phyloP scores from a whole-genome alignment of 106 monocot species.

The Triglochin maritima region DNA sequence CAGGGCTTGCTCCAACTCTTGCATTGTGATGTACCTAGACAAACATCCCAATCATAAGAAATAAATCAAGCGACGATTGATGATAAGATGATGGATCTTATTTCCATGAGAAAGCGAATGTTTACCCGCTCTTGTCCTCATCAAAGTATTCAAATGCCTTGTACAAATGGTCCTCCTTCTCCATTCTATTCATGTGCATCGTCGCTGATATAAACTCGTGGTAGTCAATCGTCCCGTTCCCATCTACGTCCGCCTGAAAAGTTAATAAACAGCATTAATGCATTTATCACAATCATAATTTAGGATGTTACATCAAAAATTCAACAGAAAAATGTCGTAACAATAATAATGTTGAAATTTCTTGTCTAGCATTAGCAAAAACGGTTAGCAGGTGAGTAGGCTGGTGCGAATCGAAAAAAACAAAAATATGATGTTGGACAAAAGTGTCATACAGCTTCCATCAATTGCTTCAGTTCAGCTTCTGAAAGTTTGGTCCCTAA shows the following conservation, averaged over 20 bases:
- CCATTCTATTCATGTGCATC: conserved; percentile 77
- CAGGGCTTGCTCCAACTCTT: conserved; percentile 68
- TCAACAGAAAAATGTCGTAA: too few relatives aligned
- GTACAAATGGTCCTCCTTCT: conserved; percentile 58
- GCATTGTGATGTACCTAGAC: conserved; percentile 61
- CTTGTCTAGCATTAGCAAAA: too few relatives aligned
- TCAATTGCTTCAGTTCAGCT: conserved; percentile 53
- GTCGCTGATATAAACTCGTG: conserved; percentile 73
- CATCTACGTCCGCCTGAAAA: conserved; percentile 81
- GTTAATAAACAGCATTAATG: too few relatives aligned
- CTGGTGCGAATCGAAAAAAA: too few relatives aligned
- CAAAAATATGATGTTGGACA: neutral
- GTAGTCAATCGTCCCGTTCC: conserved; percentile 77
- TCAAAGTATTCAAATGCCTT: conserved; percentile 86
- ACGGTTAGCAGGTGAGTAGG: too few relatives aligned
- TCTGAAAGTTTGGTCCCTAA: conserved; percentile 66
- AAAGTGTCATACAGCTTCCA: conserved; percentile 59
- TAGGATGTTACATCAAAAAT: too few relatives aligned
- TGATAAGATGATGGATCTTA: neutral
- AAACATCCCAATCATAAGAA: neutral
- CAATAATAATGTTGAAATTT: too few relatives aligned
- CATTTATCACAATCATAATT: too few relatives aligned
- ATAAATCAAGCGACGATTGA: neutral
- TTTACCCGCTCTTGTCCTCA: conserved; percentile 75
- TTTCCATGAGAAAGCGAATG: neutral